phyloP scores from a whole-genome alignment of 495 filamentous ascomycete species.

The Xylona heveae region DNA sequence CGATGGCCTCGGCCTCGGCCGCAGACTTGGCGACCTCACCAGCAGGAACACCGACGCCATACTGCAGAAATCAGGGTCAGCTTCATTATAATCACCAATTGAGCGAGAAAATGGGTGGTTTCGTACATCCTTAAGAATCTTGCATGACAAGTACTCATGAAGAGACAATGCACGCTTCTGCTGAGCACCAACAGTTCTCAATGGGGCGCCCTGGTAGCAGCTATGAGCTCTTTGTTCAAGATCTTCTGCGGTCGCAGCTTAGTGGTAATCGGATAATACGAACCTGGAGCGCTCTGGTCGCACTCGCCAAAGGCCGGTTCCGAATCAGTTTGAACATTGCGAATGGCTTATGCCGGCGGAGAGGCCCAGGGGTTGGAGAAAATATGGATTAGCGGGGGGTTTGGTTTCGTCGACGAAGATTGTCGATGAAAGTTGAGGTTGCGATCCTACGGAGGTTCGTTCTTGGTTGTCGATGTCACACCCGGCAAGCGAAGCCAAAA shows the following conservation, averaged over 20 bases:
- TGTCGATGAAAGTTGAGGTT: too few relatives aligned
- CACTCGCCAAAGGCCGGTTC: conserved; percentile 42
- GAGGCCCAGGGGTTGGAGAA: too few relatives aligned
- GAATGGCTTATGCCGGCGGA: conserved; percentile 8
- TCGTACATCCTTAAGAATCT: conserved; percentile 63
- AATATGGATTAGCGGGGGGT: too few relatives aligned
- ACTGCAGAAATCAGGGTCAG: conserved; percentile 32
- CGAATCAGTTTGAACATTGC: conserved; percentile 58
- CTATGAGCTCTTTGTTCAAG: conserved; percentile 11
- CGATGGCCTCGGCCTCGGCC: conserved; percentile 77
- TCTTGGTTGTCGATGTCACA: too few relatives aligned
- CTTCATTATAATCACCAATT: too few relatives aligned
- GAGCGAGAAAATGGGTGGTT: too few relatives aligned
- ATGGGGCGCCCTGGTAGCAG: conserved; percentile 21
- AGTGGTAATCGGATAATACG: conserved; percentile 9
- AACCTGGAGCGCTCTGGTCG: conserved; percentile 43
- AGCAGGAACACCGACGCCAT: conserved; percentile 81
- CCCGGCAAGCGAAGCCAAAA: too few relatives aligned
- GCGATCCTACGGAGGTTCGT: too few relatives aligned
- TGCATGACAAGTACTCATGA: conserved; percentile 90
- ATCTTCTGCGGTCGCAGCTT: conserved; percentile 3
- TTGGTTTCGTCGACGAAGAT: too few relatives aligned
- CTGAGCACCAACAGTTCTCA: conserved; percentile 29
- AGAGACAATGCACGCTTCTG: conserved; percentile 83
- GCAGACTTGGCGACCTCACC: conserved; percentile 65